Conservation (phyloP, 305 asterid species). For the Fraxinus angustifolia region DNA sequence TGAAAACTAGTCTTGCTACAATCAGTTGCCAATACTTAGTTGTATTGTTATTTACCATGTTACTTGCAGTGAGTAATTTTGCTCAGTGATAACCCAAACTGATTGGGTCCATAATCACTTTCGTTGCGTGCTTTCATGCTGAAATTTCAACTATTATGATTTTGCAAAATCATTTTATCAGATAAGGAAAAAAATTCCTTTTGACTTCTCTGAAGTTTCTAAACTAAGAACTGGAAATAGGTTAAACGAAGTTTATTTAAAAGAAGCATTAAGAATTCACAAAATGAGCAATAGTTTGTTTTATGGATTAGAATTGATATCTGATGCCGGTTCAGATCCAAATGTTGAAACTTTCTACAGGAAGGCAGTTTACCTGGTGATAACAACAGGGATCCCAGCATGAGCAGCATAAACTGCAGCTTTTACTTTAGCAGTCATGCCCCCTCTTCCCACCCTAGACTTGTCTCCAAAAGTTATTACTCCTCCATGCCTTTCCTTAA, state of each 20-base stretch:
- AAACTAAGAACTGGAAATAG: background rate
- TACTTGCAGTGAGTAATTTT: background rate
- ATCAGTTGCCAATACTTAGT: background rate
- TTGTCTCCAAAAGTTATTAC: slow-evolving; percentile 90
- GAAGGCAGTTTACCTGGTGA: slow-evolving; percentile 61
- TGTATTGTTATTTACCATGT: background rate
- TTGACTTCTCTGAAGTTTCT: background rate
- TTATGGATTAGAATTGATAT: background rate
- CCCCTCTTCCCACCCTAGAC: slow-evolving; percentile 98
- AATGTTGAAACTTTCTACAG: background rate
- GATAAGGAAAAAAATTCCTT: background rate
- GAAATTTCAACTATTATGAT: slow-evolving; percentile 9
- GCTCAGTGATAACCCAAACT: background rate
- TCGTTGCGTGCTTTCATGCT: background rate
- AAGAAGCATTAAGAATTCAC: slow-evolving; percentile 2
- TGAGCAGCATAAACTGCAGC: slow-evolving; percentile 91
- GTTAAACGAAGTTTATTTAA: slow-evolving; percentile 4
- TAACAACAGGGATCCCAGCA: slow-evolving; percentile 92
- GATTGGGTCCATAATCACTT: background rate
- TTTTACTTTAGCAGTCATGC: slow-evolving; percentile 98
- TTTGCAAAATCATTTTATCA: background rate
- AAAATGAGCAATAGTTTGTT: background rate
- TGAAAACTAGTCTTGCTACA: background rate
- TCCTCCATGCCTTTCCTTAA: slow-evolving; percentile 74
- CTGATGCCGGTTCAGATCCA: background rate